These are phyloP conservation scores for Ramalina intermedia DNA, from an alignment of 495 filamentous ascomycete species.

Conservation along the genomic window DNA sequence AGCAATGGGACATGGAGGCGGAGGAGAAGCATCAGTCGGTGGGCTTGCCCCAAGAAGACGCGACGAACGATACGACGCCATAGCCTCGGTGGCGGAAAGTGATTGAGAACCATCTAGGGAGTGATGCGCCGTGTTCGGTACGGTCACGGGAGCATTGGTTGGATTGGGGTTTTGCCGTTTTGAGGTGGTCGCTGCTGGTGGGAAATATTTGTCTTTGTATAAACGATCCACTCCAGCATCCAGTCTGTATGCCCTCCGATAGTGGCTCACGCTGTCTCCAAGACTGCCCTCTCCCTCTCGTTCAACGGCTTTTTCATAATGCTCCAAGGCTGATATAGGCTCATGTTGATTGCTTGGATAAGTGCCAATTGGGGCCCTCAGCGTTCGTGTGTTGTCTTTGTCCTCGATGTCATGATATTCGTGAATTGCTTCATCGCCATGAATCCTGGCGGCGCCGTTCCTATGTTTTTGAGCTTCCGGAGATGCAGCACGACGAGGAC, in stretches of 20 bases:
- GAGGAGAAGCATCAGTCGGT: conserved; percentile 46
- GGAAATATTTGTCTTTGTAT: conserved; percentile 86
- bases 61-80: conserved; percentile 55
- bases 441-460: conserved; percentile 22
- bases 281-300: conserved; percentile 70
- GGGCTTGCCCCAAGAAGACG: conserved; percentile 45
- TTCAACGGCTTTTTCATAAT: conserved; percentile 86
- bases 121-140: conserved; percentile 40
- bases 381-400: conserved; percentile 26
- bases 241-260: conserved; percentile 79
- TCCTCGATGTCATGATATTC: conserved; percentile 29
- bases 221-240: conserved; percentile 69
- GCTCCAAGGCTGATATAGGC: conserved; percentile 70
- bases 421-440: conserved; percentile 29
- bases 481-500: conserved; percentile 16
- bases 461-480: conserved; percentile 18
- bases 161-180: conserved; percentile 38
- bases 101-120: conserved; percentile 38
- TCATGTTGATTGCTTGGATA: conserved; percentile 25
- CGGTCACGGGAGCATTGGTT: conserved; percentile 36
- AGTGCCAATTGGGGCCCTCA: conserved; percentile 21
- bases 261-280: conserved; percentile 79
- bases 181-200: conserved; percentile 40
- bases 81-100: conserved; percentile 48
- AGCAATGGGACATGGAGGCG: conserved; percentile 65